Conservation (phyloP, 1,284 basidiomycete species). For the Ceratobasidium sp. region DNA sequence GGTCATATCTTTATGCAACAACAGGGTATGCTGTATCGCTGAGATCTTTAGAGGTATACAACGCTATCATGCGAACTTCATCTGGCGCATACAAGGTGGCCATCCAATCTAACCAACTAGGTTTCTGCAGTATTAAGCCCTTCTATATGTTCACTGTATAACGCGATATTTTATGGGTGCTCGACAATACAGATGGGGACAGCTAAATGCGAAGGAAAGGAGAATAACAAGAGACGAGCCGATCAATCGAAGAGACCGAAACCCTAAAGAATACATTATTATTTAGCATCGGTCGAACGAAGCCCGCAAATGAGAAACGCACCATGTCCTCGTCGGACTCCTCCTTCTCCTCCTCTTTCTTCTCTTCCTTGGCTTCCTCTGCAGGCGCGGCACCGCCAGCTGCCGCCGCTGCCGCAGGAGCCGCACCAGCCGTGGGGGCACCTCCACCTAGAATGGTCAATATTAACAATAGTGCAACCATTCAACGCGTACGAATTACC, state of each 20-base stretch:
- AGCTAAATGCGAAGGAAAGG: conserved; percentile 27
- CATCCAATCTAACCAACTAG: too few relatives aligned
- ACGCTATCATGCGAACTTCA: background rate
- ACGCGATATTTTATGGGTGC: conserved; percentile 37
- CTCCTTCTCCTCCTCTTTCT: conserved; percentile 65
- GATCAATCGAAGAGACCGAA: conserved; percentile 87
- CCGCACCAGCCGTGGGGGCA: conserved; percentile 67
- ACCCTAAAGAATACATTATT: conserved; percentile 63
- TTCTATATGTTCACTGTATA: conserved; percentile 30
- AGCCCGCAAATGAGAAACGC: conserved; percentile 55
- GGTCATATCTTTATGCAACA: too few relatives aligned
- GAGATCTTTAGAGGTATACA: too few relatives aligned
- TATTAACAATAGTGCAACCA: conserved; percentile 59
- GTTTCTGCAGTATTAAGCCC: background rate
- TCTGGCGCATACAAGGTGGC: background rate
- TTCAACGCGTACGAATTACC: conserved; percentile 62
- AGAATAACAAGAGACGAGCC: conserved; percentile 15
- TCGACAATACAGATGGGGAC: conserved; percentile 42
- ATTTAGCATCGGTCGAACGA: conserved; percentile 12
- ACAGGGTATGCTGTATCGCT: too few relatives aligned
- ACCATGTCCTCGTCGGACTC: conserved; percentile 93
- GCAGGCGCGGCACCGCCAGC: conserved; percentile 71
- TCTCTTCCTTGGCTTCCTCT: conserved; percentile 86
- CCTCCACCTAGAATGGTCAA: conserved; percentile 63
- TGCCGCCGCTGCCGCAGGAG: conserved; percentile 72